Percentiles rank a stretch among this genome's conserved stretches.
Evolutionary conservation across 768 basidiomycete genomes (phyloP).

Genomic region (Suillus fuscotomentosus): DNA sequence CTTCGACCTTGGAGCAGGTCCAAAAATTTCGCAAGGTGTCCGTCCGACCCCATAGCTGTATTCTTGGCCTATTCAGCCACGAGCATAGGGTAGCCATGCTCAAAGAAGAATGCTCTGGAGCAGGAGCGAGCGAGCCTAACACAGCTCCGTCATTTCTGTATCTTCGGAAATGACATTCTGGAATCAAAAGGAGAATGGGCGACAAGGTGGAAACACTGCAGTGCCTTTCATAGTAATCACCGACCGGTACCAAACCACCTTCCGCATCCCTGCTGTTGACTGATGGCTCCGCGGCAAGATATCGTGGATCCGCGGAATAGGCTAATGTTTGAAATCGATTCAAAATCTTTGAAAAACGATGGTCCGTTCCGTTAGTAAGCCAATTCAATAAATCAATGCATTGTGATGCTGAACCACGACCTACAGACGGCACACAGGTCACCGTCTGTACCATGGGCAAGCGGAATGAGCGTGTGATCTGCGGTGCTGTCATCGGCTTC

Average conservation of each 20-base stretch:
- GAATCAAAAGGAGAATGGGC: not conserved
- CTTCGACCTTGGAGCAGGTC: too few species aligned
- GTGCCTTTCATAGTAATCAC: not conserved
- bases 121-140: conserved; percentile 52
- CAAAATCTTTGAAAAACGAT: not conserved
- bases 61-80: not conserved
- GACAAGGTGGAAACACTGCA: not conserved
- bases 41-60: conserved; percentile 40
- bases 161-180: conserved; percentile 25
- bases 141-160: conserved; percentile 49
- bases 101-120: conserved; percentile 57
- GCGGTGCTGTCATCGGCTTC: not conserved
- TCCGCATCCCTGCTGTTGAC: not conserved
- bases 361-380: not conserved
- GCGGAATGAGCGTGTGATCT: not conserved
- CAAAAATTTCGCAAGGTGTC: conserved; percentile 53
- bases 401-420: not conserved
- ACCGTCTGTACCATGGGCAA: not conserved
- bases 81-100: conserved; percentile 63
- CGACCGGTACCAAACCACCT: not conserved
- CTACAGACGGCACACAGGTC: not conserved
- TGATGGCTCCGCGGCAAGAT: not conserved
- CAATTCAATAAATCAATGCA: not conserved
- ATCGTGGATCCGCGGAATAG: not conserved
- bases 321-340: not conserved